Base-by-base conservation (phyloP, 2,329 filamentous ascomycete genomes). In the Ophiocordyceps polyrhachis-furcata region DNA sequence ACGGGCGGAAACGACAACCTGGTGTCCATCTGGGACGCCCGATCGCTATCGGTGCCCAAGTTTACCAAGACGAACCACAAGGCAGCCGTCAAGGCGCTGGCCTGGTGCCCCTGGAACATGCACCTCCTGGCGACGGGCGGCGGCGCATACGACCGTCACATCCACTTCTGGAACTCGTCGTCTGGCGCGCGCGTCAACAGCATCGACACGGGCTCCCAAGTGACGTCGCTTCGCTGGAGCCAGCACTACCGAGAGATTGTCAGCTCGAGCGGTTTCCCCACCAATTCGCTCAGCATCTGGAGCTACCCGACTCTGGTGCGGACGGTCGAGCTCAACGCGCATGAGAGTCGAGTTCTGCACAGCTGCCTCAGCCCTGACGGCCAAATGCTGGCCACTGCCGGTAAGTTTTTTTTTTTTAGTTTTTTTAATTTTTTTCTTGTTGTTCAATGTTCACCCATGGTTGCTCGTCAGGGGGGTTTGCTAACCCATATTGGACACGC, bases 41-140 rank as follows among this genome's bases (percentile, higher is more conserved):
- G 91, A 43, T 91, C 86, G 9, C 74, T 98, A 48, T 80, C 79
- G 17, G 88, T 93, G 11, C 91, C 91, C 62, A 96, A 96, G 69
- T 96, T 96, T 72, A 91, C 87, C 66, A 98, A 98, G 80, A 94
- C 89, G 59, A 98, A 98, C 74, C 91, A 98, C 74, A 91, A 91
- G 66, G 91, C 91, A 46, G 91, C 91, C 41, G 88, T 98, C 67
- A 98, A 98, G 76, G 91, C 91, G 47, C 77, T 98, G 41, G 83
- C 87, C 50, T 98, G 91, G 91, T 98, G 91, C 73, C 91, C 91
- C 40, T 98, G 91, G 91, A 91, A 94, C 69, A 79, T 85, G 64
- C 96, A 95, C 72, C 79, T 96, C 43, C 81, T 98, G 42, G 91
- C 91, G 47, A 96, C 91, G 40, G 91, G 91, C 46, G 91, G 91